Evolutionary conservation across 2,329 filamentous ascomycete species (phyloP).

Genomic region (Aspergillus spinulosporus): DNA sequence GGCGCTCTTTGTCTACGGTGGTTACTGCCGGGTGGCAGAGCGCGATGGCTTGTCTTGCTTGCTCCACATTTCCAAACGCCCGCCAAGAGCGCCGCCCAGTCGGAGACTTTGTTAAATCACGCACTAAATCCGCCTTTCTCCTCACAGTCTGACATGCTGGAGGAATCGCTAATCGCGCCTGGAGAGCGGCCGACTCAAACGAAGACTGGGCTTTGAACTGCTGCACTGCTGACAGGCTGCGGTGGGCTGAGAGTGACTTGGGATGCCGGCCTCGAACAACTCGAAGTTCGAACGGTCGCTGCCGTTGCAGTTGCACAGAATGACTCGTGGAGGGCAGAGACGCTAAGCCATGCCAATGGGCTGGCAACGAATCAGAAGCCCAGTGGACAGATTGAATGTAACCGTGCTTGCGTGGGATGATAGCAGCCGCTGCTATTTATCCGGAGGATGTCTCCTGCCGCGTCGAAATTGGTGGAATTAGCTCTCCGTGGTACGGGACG

Average conservation of each 20-base stretch:
- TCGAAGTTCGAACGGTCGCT: neutral
- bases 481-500: neutral
- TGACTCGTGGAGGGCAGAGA: conserved; percentile 10
- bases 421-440: conserved; percentile 17
- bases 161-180: conserved; percentile 15
- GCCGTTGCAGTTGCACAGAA: conserved; percentile 8
- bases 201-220: neutral
- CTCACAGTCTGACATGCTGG: neutral
- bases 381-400: conserved; percentile 17
- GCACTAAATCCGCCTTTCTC: conserved; percentile 8
- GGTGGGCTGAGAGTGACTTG: conserved; percentile 2
- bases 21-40: neutral
- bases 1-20: neutral
- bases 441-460: conserved; percentile 15
- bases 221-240: neutral
- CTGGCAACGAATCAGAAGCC: conserved; percentile 27
- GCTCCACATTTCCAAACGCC: conserved; percentile 12
- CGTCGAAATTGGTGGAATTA: conserved; percentile 14
- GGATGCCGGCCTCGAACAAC: conserved; percentile 6
- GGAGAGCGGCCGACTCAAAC: neutral
- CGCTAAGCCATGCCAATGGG: conserved; percentile 24
- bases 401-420: conserved; percentile 16
- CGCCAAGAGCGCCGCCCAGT: conserved; percentile 19
- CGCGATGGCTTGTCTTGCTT: neutral
- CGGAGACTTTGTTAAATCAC: conserved; percentile 16